Conservation (phyloP, 257 asterid genomes). For the Gynochthodes officinalis region DNA sequence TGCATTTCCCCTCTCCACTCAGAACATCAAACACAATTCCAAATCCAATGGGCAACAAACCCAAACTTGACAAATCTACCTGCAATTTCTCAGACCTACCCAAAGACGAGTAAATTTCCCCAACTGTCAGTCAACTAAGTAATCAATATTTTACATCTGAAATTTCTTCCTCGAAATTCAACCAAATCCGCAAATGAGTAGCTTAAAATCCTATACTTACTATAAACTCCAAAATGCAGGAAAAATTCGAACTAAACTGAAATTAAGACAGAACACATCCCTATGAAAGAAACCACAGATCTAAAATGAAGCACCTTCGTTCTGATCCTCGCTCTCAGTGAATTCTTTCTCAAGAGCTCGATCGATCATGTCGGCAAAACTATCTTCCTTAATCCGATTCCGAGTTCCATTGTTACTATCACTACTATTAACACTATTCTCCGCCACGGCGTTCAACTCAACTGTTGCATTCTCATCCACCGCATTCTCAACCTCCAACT, state of each 20-base stretch:
- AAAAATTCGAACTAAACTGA: not conserved
- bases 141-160: not conserved
- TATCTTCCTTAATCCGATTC: conserved; percentile 53
- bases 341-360: conserved; percentile 95
- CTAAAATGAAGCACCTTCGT: conserved; percentile 54
- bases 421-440: conserved; percentile 30
- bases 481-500: not conserved
- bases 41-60: not conserved
- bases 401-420: conserved; percentile 39
- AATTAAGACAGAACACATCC: not conserved
- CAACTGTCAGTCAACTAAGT: not conserved
- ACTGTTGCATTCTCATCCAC: conserved; percentile 3
- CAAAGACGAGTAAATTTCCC: not conserved
- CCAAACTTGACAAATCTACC: not conserved
- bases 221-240: not conserved
- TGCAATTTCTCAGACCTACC: not conserved
- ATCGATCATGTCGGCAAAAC: conserved; percentile 93
- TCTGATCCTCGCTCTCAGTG: conserved; percentile 82
- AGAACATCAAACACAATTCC: not conserved
- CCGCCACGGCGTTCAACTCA: conserved; percentile 2
- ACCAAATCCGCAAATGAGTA: not conserved
- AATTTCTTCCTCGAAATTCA: not conserved
- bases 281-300: conserved; percentile 29
- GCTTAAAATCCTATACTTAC: conserved; percentile 10
- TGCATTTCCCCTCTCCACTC: not conserved